Evolutionary conservation across 495 filamentous ascomycete species (phyloP).

Genomic region (Penicillium arizonense): DNA sequence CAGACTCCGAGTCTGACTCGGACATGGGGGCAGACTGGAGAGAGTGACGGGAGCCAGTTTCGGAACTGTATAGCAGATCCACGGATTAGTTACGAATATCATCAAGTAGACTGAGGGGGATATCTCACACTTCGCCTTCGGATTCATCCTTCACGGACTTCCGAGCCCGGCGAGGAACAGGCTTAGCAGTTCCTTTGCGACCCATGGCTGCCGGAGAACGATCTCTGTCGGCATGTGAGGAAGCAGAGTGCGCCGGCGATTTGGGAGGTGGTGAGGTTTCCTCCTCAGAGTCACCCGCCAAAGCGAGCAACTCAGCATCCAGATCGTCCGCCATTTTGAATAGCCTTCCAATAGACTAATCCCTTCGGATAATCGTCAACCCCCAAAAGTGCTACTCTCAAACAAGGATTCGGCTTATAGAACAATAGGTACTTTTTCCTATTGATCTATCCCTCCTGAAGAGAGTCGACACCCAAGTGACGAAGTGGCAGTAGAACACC

Average conservation of each 20-base stretch:
- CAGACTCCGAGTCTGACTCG: constrained; percentile 63
- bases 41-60: constrained; percentile 67
- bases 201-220: constrained; percentile 35
- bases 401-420: neutral
- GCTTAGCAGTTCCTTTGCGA: constrained; percentile 49
- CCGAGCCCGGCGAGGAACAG: constrained; percentile 37
- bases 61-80: constrained; percentile 48
- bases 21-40: constrained; percentile 85
- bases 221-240: constrained; percentile 31
- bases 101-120: neutral
- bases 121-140: constrained; percentile 82
- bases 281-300: constrained; percentile 71
- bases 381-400: neutral
- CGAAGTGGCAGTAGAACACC: neutral
- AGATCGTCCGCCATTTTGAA: constrained; percentile 63
- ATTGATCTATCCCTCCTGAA: constrained; percentile 5
- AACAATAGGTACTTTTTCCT: neutral
- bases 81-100: constrained; percentile 2
- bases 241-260: constrained; percentile 37
- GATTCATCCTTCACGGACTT: constrained; percentile 58
- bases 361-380: neutral
- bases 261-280: constrained; percentile 43
- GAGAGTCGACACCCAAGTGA: neutral
- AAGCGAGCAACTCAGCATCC: constrained; percentile 83
- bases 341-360: constrained; percentile 1